phyloP scores from a whole-genome alignment of 495 filamentous ascomycete species.

The Clavariopsis aquatica region DNA sequence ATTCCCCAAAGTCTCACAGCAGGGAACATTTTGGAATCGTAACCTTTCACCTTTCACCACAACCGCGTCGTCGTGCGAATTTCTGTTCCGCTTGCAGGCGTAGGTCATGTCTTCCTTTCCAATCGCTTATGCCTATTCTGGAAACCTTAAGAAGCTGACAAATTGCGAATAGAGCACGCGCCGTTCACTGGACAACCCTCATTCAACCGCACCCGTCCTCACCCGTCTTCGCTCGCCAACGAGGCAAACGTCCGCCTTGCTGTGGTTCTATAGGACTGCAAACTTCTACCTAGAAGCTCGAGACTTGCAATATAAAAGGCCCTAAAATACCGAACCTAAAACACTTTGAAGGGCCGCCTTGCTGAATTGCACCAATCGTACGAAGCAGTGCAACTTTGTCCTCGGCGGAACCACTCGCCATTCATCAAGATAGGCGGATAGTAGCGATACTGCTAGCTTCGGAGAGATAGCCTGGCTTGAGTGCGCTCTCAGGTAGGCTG shows the following conservation, averaged over 20 bases:
- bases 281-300: not conserved
- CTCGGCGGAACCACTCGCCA: not conserved
- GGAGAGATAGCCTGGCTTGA: slow-evolving; percentile 17
- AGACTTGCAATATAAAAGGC: not conserved
- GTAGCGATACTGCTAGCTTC: not conserved
- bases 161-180: not conserved
- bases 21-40: slow-evolving; percentile 3
- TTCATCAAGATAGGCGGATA: not conserved
- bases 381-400: not conserved
- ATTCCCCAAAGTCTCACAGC: slow-evolving; percentile 13
- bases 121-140: not conserved
- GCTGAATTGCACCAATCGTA: not conserved
- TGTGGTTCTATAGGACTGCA: not conserved
- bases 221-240: slow-evolving; percentile 6
- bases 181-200: slow-evolving; percentile 25
- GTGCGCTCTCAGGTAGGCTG: slow-evolving; percentile 11
- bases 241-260: slow-evolving; percentile 30
- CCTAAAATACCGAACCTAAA: not conserved
- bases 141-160: slow-evolving; percentile 20
- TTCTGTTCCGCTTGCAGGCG: not conserved
- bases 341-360: too few species aligned
- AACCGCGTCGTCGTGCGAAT: not conserved
- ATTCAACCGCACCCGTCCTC: slow-evolving; percentile 9
- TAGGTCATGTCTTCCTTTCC: not conserved
- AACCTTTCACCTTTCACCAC: not conserved